Conservation (phyloP, 2,329 filamentous ascomycete species). For the Colletotrichum chlorophyti region DNA sequence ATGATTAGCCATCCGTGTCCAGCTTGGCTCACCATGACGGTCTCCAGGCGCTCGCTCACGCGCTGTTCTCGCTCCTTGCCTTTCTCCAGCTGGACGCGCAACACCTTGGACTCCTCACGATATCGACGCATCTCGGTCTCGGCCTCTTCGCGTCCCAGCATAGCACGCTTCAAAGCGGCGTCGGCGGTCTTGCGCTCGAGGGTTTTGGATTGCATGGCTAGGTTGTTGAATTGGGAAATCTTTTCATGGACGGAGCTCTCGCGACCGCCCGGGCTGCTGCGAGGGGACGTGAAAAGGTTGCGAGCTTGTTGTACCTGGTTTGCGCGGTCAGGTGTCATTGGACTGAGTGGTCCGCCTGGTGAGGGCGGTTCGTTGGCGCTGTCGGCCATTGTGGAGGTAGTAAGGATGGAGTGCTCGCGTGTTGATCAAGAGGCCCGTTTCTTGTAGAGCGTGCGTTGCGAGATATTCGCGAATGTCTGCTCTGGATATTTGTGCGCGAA, state of each 20-base stretch:
- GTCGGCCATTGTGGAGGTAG: slow-evolving; percentile 45
- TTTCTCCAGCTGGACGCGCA: slow-evolving; percentile 69
- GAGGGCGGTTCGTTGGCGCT: slow-evolving; percentile 59
- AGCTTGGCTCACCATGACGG: slow-evolving; percentile 68
- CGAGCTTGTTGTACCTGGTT: slow-evolving; percentile 55
- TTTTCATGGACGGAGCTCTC: slow-evolving; percentile 71
- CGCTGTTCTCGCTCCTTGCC: slow-evolving; percentile 70
- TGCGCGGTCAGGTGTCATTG: slow-evolving; percentile 68
- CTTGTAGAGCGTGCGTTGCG: not conserved
- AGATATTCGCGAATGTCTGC: not conserved
- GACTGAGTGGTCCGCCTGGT: slow-evolving; percentile 61
- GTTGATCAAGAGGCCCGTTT: not conserved
- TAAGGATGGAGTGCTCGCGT: slow-evolving; percentile 1
- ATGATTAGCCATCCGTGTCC: not conserved
- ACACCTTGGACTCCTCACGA: slow-evolving; percentile 63
- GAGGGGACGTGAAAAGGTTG: slow-evolving; percentile 44
- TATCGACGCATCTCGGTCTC: slow-evolving; percentile 71
- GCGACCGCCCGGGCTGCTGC: slow-evolving; percentile 45
- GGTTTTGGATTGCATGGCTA: slow-evolving; percentile 66
- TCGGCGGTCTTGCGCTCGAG: slow-evolving; percentile 70
- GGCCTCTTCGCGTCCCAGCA: slow-evolving; percentile 74
- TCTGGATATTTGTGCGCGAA: not conserved
- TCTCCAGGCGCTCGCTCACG: slow-evolving; percentile 71
- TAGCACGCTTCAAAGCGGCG: slow-evolving; percentile 69
- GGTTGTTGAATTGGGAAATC: slow-evolving; percentile 75